Conservation (phyloP, 176 grass and related monocot species). For the Bolboschoenus planiculmis region DNA sequence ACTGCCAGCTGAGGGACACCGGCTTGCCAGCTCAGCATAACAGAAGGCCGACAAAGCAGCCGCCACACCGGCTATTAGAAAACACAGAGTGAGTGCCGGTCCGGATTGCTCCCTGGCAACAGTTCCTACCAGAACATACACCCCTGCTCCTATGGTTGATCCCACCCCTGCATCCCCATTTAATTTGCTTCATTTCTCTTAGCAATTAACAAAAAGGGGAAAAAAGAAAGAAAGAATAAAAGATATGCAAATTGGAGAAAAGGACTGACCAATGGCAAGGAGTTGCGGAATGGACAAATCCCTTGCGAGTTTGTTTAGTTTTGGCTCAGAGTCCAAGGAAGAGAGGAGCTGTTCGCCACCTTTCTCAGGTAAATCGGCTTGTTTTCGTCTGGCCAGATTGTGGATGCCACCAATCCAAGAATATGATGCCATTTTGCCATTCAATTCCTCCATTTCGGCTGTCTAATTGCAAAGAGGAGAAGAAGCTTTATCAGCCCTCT, state of each 20-base stretch:
- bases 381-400: constrained; percentile 15
- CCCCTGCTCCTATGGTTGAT: constrained; percentile 68
- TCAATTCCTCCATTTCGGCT: background rate
- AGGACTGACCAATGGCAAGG: constrained; percentile 45
- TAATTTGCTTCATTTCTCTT: constrained; percentile 18
- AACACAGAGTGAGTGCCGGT: constrained; percentile 64
- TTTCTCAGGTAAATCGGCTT: constrained; percentile 2
- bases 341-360: background rate
- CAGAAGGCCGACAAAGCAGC: constrained; percentile 76
- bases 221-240: background rate
- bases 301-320: constrained; percentile 41
- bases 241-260: background rate
- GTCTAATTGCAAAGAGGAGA: background rate
- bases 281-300: constrained; percentile 58
- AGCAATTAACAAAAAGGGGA: background rate
- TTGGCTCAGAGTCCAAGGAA: background rate
- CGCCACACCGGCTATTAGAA: constrained; percentile 73
- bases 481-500: background rate
- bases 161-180: constrained; percentile 44
- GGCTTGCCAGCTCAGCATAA: constrained; percentile 84
- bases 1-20: constrained; percentile 82
- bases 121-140: constrained; percentile 86
- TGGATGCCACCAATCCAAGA: constrained; percentile 5
- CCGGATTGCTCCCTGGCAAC: constrained; percentile 83
- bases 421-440: background rate